Evolutionary conservation across 768 basidiomycete species (phyloP), one percentile per base, ranked within the genome.

Genomic region (Trametes coccinea): DNA sequence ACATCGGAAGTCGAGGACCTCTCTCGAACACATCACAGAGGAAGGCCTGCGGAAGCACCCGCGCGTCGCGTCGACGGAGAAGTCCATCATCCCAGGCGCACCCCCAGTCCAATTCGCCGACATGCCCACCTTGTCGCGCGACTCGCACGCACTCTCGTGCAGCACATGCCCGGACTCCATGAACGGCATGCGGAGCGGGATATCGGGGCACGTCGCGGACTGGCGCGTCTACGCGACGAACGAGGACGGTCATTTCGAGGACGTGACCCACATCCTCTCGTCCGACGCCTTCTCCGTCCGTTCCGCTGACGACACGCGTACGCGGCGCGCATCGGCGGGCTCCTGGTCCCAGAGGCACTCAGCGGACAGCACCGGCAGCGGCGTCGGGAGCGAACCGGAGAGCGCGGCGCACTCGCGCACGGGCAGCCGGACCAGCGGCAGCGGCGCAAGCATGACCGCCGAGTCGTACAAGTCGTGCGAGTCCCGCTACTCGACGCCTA

Each of bases 391-490:
- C 14, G 16, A 44, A n/a, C 49, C 41, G 8, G 22, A 51, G n/a
- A 59, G 49, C 49, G 33, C 55, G 3, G 33, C 27, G 39, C 29
- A 56, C 54, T 40, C 58, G 34, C 45, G 54, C 49, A 33, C 53
- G 43, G 49, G 17, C 14, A 59, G 59, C 17, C 60, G 69, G 27
- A 55, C 60, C 37, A 72, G 71, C 61, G 62, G 50, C 22, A 69
- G 69, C 51, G 67, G 64, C 11, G 61, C 62, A 9, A 72, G 69
- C 60, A 50, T 70, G 56, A 67, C 63, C 37, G 71, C 68, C 30
- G 65, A 68, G 59, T 70, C 69, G 44, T 70, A 68, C 63, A 60
- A 65, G 34, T 68, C 71, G 17, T 70, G 71, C 62, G 69, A 70
- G 58, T 70, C 69, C 56, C 62, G 66, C 29, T 72, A 72, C 67